Evolutionary conservation across 768 basidiomycete species (phyloP).

Genomic region (Russula griseocarnosa): DNA sequence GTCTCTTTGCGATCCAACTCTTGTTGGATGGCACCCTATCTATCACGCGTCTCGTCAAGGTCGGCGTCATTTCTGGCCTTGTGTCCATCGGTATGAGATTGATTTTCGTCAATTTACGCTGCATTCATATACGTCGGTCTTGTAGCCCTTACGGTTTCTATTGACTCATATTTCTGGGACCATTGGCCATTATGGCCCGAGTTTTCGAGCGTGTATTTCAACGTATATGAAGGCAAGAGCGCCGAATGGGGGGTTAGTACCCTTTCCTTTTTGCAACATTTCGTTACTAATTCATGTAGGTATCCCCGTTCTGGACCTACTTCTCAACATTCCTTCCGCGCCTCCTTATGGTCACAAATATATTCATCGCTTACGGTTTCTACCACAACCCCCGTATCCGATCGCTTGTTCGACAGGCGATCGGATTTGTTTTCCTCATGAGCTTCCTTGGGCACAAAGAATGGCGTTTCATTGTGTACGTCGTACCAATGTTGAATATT

Average conservation of each 20-base stretch:
- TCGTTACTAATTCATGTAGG: conserved; percentile 39
- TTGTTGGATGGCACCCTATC: conserved; percentile 43
- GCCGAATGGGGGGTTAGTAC: conserved; percentile 85
- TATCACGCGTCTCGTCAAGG: conserved; percentile 43
- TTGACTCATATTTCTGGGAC: conserved; percentile 89
- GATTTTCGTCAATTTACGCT: not conserved
- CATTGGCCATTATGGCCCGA: conserved; percentile 82
- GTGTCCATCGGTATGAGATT: conserved; percentile 48
- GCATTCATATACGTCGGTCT: not conserved
- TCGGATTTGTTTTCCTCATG: conserved; percentile 56
- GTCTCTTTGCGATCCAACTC: conserved; percentile 54
- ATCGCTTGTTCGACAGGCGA: conserved; percentile 47
- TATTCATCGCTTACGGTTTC: conserved; percentile 55
- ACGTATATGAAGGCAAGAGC: conserved; percentile 81
- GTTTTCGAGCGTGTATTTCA: conserved; percentile 72
- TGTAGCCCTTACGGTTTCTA: conserved; percentile 52
- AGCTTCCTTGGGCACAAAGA: conserved; percentile 89
- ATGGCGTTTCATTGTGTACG: conserved; percentile 93
- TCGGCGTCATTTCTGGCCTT: conserved; percentile 48
- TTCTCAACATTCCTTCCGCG: conserved; percentile 68
- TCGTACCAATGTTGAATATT: conserved; percentile 76
- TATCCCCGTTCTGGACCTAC: conserved; percentile 67
- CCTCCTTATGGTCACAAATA: conserved; percentile 61
- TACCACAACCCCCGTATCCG: conserved; percentile 48
- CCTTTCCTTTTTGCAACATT: not conserved